A percentile compares a stretch with the other conserved stretches of the same genome.
phyloP scores from a whole-genome alignment of 768 basidiomycete species.

The Mycena maculata region DNA sequence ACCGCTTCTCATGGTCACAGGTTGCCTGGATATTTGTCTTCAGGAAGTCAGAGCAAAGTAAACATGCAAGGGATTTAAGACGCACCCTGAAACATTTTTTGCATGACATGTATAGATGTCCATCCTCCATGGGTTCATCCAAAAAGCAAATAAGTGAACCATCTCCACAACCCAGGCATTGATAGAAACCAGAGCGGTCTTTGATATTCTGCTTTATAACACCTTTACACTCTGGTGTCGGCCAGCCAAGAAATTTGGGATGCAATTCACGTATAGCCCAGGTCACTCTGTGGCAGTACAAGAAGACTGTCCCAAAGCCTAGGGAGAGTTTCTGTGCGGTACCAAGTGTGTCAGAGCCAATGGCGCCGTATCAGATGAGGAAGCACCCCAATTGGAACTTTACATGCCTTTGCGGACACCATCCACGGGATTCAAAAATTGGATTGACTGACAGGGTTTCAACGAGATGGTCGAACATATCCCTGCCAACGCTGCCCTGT shows the following conservation, averaged over 20 bases:
- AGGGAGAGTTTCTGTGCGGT: too few species aligned
- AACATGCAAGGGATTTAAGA: background rate
- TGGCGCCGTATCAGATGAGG: too few species aligned
- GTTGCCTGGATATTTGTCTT: conserved; percentile 18
- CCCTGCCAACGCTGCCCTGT: background rate
- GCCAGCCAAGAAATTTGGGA: conserved; percentile 29
- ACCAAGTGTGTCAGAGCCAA: too few species aligned
- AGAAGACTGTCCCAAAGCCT: conserved; percentile 31
- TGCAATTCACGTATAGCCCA: too few species aligned
- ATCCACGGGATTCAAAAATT: conserved; percentile 28
- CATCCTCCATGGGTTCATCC: conserved; percentile 30
- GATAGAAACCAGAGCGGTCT: conserved; percentile 35
- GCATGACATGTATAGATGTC: conserved; percentile 26
- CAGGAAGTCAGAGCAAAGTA: too few species aligned
- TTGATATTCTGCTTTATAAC: conserved; percentile 24
- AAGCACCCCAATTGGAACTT: conserved; percentile 33
- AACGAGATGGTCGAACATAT: conserved; percentile 16
- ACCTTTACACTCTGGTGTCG: conserved; percentile 17
- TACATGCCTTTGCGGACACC: conserved; percentile 35
- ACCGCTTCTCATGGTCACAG: conserved; percentile 33
- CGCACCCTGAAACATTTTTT: conserved; percentile 37
- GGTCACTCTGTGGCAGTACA: conserved; percentile 33
- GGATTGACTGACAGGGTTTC: background rate
- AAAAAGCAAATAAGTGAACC: conserved; percentile 33
- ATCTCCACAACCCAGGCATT: conserved; percentile 39